Percentiles rank a stretch among this genome's conserved stretches.
Evolutionary conservation across 176 grass and related monocot genomes (phyloP).

Genomic region (Aegilops umbellulata): DNA sequence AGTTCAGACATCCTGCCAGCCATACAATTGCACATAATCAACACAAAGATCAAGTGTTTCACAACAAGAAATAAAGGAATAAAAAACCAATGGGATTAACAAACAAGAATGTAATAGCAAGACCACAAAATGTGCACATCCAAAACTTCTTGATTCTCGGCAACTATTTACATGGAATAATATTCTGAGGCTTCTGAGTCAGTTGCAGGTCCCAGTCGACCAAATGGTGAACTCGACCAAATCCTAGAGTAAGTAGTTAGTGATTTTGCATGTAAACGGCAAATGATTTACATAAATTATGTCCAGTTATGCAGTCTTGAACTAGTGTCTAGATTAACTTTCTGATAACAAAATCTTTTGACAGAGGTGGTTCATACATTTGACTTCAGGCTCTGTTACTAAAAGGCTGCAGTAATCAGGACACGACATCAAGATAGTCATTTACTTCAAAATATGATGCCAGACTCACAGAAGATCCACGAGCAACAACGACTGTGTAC

Average conservation of each 20-base stretch:
- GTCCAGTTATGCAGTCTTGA: neutral
- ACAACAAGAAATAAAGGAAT: too few species aligned
- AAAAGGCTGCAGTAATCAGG: neutral
- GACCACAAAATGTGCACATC: neutral
- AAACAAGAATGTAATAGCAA: too few species aligned
- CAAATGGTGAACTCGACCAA: neutral
- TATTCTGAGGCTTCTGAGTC: neutral
- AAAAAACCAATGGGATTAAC: too few species aligned
- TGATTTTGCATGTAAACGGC: neutral
- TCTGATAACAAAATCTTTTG: neutral
- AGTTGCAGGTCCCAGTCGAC: too few species aligned
- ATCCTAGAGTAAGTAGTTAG: neutral
- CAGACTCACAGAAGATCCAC: neutral
- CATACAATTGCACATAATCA: too few species aligned
- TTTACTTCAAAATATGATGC: neutral
- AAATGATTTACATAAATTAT: neutral
- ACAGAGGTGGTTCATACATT: neutral
- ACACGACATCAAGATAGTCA: neutral
- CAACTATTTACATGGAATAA: neutral
- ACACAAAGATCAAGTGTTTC: too few species aligned
- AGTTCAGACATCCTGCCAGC: too few species aligned
- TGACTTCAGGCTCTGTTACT: slow-evolving; percentile 1
- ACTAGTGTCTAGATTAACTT: too few species aligned
- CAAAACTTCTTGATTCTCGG: neutral
- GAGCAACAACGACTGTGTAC: too few species aligned